Conservation (phyloP, 768 basidiomycete species). For the Suillus decipiens region DNA sequence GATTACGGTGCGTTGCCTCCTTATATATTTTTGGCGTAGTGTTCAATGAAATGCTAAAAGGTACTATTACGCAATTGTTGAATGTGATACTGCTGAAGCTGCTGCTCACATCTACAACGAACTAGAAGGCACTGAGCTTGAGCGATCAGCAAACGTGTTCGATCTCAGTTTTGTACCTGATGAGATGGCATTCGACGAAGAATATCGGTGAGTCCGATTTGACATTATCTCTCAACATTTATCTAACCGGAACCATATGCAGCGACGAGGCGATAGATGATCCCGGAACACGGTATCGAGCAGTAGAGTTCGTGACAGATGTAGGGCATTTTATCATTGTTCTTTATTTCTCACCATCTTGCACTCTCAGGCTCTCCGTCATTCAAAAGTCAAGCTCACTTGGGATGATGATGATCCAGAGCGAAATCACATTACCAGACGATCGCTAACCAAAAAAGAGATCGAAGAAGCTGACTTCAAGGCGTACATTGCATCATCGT, state of each 20-base stretch:
- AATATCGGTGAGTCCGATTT: constrained; percentile 55
- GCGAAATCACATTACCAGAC: constrained; percentile 76
- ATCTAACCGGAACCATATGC: not conserved
- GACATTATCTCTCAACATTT: not conserved
- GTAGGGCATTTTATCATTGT: constrained; percentile 46
- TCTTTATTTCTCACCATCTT: not conserved
- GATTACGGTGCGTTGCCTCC: constrained; percentile 65
- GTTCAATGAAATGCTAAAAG: constrained; percentile 40
- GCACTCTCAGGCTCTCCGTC: constrained; percentile 77
- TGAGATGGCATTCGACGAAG: constrained; percentile 81
- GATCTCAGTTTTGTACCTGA: constrained; percentile 94
- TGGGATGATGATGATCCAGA: constrained; percentile 99
- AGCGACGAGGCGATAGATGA: constrained; percentile 87
- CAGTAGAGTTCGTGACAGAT: constrained; percentile 90
- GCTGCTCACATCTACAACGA: constrained; percentile 82
- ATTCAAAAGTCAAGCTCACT: constrained; percentile 96
- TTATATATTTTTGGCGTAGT: not conserved
- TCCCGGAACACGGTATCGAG: constrained; percentile 59
- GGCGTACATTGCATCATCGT: constrained; percentile 43
- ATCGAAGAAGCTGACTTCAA: constrained; percentile 91
- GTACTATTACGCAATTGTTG: constrained; percentile 94
- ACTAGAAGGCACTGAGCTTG: constrained; percentile 92
- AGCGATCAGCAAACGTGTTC: constrained; percentile 94
- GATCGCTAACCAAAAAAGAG: constrained; percentile 76
- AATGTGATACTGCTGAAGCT: constrained; percentile 77